Percentiles rank a stretch among this genome's conserved stretches.
phyloP scores from a whole-genome alignment of 495 filamentous ascomycete genomes.

The Penicillium silybi region DNA sequence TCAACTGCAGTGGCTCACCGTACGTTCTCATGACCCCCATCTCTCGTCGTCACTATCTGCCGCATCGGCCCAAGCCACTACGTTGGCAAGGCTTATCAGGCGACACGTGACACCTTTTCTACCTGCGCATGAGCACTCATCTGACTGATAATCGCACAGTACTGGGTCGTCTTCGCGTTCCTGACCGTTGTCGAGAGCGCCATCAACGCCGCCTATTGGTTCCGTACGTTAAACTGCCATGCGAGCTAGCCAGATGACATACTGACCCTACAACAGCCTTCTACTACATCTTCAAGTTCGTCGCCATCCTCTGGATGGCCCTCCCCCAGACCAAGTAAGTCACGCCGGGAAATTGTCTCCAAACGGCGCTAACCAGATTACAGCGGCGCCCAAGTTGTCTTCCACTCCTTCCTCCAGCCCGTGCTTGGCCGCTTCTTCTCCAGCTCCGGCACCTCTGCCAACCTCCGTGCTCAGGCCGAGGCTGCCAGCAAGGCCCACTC shows the following conservation, averaged over 20 bases:
- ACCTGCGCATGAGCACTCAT: neutral
- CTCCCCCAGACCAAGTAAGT: slow-evolving; percentile 89
- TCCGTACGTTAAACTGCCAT: slow-evolving; percentile 55
- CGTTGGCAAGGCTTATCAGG: slow-evolving; percentile 13
- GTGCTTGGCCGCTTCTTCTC: slow-evolving; percentile 88
- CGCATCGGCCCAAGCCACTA: slow-evolving; percentile 10
- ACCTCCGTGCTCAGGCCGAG: slow-evolving; percentile 88
- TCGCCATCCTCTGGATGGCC: slow-evolving; percentile 93
- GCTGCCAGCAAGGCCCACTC: slow-evolving; percentile 55
- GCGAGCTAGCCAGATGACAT: neutral
- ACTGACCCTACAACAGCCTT: slow-evolving; percentile 56
- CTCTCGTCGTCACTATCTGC: neutral
- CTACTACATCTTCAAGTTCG: slow-evolving; percentile 99
- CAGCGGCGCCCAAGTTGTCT: slow-evolving; percentile 93
- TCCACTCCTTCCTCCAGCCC: slow-evolving; percentile 91
- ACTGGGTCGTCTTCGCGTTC: slow-evolving; percentile 96
- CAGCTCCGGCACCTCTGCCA: slow-evolving; percentile 71
- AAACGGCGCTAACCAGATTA: slow-evolving; percentile 19
- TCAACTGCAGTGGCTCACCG: slow-evolving; percentile 57
- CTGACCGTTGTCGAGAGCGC: slow-evolving; percentile 91
- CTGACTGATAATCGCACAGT: slow-evolving; percentile 49
- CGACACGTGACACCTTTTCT: slow-evolving; percentile 22
- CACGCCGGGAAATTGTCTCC: neutral
- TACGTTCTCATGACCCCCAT: slow-evolving; percentile 42
- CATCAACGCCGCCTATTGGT: slow-evolving; percentile 96